Evolutionary conservation across 768 basidiomycete species (phyloP), one percentile per base, ranked within the genome.

Genomic region (Chalciporus pseudorubinellus): DNA sequence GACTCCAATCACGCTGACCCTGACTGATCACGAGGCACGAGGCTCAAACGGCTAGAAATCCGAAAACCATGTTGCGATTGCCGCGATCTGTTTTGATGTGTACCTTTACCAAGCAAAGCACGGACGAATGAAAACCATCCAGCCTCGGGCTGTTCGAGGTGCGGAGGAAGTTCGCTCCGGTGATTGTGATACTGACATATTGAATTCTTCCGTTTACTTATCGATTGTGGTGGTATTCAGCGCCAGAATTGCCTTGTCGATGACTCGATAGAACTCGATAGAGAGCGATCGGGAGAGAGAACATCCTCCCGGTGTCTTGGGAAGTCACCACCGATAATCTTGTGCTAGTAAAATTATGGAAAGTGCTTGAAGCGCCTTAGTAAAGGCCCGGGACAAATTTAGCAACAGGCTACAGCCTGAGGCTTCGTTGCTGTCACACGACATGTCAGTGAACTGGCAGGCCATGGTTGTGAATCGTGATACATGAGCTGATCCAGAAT

Each of bases 251-350:
- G 57, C 49, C 41, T n/a, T 36, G 34, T 16, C 9, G 9, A 46
- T 34, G 33, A n/a, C n/a, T n/a, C n/a, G n/a, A n/a, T n/a, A n/a
- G 54, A 39, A 59, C 50, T 62, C 53, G 43, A 57, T 11, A 14
- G 10, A 1, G 52, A 49, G 44, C 28, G 20, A 48, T 39, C 48
- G 29, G 24, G 20, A n/a, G 47, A 36, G 28, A 33, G 20, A 22
- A 24, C 39, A 31, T 13, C 13, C 16, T 48, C 10, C 43, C 65
- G 65, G 67, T 55, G 39, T 60, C 52, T 47, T 52, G 48, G 46
- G n/a, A 56, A 56, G 45, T 58, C 21, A 44, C 65, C 67, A 55
- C 31, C 39, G 39, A 52, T 47, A 21, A 56, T 61, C 58, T 49
- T 29, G 41, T 26, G 34, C 10, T 3, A 51, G 34, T 43, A 28